A percentile compares a stretch with the other conserved stretches of the same genome.
phyloP scores from a whole-genome alignment of 768 basidiomycete genomes.

The Termitomyces heimii region DNA sequence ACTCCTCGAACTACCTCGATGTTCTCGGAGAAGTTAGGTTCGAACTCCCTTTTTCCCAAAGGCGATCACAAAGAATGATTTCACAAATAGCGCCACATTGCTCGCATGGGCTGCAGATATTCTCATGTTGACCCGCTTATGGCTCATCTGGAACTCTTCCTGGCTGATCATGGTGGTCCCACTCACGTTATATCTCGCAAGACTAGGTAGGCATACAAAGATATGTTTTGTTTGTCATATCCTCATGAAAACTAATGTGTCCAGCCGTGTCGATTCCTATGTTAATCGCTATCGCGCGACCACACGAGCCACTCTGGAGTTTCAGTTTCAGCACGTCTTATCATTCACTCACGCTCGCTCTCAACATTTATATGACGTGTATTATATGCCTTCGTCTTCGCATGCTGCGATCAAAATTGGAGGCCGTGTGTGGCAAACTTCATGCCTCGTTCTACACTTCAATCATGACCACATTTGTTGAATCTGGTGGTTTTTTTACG shows the following conservation, averaged over 20 bases:
- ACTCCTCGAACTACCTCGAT: slow-evolving; percentile 19
- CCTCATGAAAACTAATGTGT: not conserved
- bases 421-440: slow-evolving; percentile 27
- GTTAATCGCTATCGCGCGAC: slow-evolving; percentile 20
- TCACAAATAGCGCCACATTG: slow-evolving; percentile 19
- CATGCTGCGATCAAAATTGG: slow-evolving; percentile 26
- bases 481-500: slow-evolving; percentile 33
- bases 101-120: slow-evolving; percentile 31
- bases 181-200: slow-evolving; percentile 23
- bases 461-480: slow-evolving; percentile 28
- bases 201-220: slow-evolving; percentile 20
- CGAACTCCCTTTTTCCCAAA: slow-evolving; percentile 1
- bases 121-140: slow-evolving; percentile 29
- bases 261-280: slow-evolving; percentile 29
- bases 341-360: slow-evolving; percentile 22
- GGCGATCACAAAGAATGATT: not conserved
- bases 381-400: slow-evolving; percentile 24
- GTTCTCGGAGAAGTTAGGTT: slow-evolving; percentile 28
- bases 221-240: not conserved
- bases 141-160: slow-evolving; percentile 28
- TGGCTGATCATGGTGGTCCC: slow-evolving; percentile 23
- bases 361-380: slow-evolving; percentile 24
- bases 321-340: slow-evolving; percentile 17
- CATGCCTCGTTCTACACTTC: slow-evolving; percentile 34
- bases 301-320: slow-evolving; percentile 9